Evolutionary conservation across 345 rosid genomes (phyloP), one percentile per base, ranked within the genome.

Genomic region (Nasturtium officinale): DNA sequence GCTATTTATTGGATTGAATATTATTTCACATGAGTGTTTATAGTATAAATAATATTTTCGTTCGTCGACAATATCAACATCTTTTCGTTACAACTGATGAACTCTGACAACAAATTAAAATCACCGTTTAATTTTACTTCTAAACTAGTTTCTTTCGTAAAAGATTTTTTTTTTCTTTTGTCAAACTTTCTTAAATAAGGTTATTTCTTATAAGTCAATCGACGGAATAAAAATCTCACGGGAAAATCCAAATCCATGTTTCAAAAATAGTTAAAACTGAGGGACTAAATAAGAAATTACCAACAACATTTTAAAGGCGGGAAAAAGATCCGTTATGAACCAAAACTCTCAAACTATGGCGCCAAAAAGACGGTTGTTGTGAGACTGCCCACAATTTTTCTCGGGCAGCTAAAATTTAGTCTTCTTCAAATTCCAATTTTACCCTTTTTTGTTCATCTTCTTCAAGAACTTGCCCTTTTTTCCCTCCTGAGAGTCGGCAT

Each of bases 251-350:
- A 37, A 37, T 9, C 40, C 13, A 35, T 35, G 38, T 35, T 35
- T 12, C 2, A 35, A 35, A 9, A 35, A 33, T 3, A 38, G 7
- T 16, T 42, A 43, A 43, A 43, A 43, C 47, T 5, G 47, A 43
- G 82, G 82, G 83, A 52, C 45, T 62, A 63, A 65, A 46, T 61
- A 8, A 75, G 68, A 65, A 71, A 65, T 60, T 9, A 23, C 9
- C 1, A 5, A 32, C 28, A 9, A 45, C 35, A 72, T 53, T 53
- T 1, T 10, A 3, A 69, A 66, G 78, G 91, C 95, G 95, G 87
- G 91, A 87, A 89, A 76, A 79, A 83, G 88, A 87, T 86, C 90
- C 95, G 95, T 89, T 89, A 87, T 40, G 6, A 33, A 52, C 66
- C 48, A 42, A 80, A 76, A 61, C 72, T 69, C 74, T 65, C 37